Evolutionary conservation across 176 grass and related monocot genomes (phyloP).

Genomic region (Aegilops sharonensis): DNA sequence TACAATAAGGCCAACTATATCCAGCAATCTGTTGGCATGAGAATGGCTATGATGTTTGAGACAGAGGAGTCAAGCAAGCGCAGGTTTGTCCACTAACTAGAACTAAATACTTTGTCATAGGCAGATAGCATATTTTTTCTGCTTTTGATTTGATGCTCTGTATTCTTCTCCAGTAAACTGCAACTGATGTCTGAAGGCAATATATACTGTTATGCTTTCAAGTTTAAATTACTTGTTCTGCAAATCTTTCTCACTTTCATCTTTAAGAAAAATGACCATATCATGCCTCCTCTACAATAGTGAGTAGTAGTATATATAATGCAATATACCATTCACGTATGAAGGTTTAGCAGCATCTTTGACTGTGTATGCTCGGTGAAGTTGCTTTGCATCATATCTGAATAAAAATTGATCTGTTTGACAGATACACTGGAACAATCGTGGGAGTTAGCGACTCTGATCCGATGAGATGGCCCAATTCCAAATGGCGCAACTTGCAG

Average conservation of each 20-base stretch:
- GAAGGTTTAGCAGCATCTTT: not conserved
- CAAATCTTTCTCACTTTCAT: not conserved
- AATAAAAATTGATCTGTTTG: not conserved
- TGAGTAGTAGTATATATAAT: not conserved
- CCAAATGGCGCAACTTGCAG: slow-evolving; percentile 95
- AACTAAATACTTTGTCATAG: not conserved
- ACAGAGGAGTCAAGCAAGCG: slow-evolving; percentile 94
- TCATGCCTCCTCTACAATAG: not conserved
- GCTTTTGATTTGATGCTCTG: not conserved
- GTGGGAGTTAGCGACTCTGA: slow-evolving; percentile 76
- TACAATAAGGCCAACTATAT: slow-evolving; percentile 79
- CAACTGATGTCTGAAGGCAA: not conserved
- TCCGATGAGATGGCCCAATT: slow-evolving; percentile 91
- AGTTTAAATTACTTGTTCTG: not conserved
- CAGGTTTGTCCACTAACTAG: slow-evolving; percentile 44
- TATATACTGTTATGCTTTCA: not conserved
- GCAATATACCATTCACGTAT: not conserved
- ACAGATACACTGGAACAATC: slow-evolving; percentile 82
- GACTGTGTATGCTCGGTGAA: not conserved
- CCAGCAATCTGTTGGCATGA: slow-evolving; percentile 84
- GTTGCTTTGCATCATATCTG: not conserved
- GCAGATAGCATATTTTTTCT: not conserved
- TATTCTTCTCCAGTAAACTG: not conserved
- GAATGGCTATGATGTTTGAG: slow-evolving; percentile 99
- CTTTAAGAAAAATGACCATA: not conserved